Conservation (phyloP, 805 yeast species). For the Candida wancherniae region DNA sequence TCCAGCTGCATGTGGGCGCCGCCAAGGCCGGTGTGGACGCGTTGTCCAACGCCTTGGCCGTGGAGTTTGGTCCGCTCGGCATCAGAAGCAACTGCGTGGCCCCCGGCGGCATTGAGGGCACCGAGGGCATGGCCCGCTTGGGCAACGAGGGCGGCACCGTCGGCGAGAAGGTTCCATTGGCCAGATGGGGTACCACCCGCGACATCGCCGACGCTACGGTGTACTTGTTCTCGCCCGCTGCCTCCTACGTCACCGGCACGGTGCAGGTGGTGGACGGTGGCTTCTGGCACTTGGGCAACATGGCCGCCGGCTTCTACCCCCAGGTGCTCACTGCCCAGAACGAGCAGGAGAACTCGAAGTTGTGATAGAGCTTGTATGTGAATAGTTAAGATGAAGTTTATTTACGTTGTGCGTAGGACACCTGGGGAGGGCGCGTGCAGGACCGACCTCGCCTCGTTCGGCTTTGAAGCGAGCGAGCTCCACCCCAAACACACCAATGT, state of each 20-base stretch:
- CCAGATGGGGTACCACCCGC: constrained; percentile 59
- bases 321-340: constrained; percentile 25
- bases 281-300: constrained; percentile 70
- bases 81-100: constrained; percentile 80
- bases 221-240: constrained; percentile 79
- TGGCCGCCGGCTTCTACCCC: constrained; percentile 34
- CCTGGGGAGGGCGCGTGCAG: no score
- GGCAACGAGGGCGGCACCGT: constrained; percentile 25
- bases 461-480: no score
- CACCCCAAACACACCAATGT: no score
- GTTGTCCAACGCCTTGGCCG: constrained; percentile 74
- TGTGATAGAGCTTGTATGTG: constrained; percentile 8
- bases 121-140: constrained; percentile 79
- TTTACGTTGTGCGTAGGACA: no score
- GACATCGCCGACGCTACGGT: constrained; percentile 90
- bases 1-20: constrained; percentile 87
- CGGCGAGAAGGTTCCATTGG: constrained; percentile 53
- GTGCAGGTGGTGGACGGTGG: constrained; percentile 86
- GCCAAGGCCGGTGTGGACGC: constrained; percentile 97
- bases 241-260: constrained; percentile 71
- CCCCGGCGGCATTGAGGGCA: constrained; percentile 84
- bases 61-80: constrained; percentile 89
- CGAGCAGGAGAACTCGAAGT: constrained; percentile 21
- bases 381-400: no score
- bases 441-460: no score